Base-by-base conservation (phyloP, 768 basidiomycete species). In the Sistotremastrum niveocremeum region DNA sequence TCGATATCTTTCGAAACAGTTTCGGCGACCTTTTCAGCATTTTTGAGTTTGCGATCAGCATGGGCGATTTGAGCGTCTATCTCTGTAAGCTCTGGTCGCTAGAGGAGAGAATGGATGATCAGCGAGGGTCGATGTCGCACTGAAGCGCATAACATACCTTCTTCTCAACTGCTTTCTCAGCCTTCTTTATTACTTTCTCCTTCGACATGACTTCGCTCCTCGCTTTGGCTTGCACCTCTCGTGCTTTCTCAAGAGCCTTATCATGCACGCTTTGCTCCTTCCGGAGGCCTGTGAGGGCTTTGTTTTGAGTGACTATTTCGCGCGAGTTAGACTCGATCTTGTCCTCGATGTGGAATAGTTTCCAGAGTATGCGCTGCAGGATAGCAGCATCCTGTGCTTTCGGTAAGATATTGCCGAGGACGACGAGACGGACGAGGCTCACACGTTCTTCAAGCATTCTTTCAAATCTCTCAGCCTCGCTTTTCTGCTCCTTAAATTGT, bases 401-500 rank as follows among this genome's bases (percentile, higher is more conserved):
- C 41, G 11, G 47, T 31, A 46, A 44, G 41, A 39, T n/a, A 30
- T 7, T 35, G 34, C 39, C 28, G 37, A 31, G 8, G 12, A 37
- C 7, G 36, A 44, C 51, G 11, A 45, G 28, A 20, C 5, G 34
- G 28, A n/a, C 39, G 3, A 2, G 4, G 66, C 79, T 33, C 37
- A 89, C 89, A 60, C 73, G 68, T 54, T 91, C 80, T 45, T 82
- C 67, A 54, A 76, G 75, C 9, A 98, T 65, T 6, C 67, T 69
- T 60, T 91, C 84, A 54, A 93, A 97, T 38, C 83, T 70, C 52
- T 88, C 85, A 4, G 91, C 89, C 59, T 98, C 94, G 4, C 75
- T 77, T 62, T 93, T 90, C 65, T 98, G 95, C 59, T 97, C 91
- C 66, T 89, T 90, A 65, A 93, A 98, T 57, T 94, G 90, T 61